Conservation (phyloP, 2,329 filamentous ascomycete species). For the Paramyrothecium roridum region DNA sequence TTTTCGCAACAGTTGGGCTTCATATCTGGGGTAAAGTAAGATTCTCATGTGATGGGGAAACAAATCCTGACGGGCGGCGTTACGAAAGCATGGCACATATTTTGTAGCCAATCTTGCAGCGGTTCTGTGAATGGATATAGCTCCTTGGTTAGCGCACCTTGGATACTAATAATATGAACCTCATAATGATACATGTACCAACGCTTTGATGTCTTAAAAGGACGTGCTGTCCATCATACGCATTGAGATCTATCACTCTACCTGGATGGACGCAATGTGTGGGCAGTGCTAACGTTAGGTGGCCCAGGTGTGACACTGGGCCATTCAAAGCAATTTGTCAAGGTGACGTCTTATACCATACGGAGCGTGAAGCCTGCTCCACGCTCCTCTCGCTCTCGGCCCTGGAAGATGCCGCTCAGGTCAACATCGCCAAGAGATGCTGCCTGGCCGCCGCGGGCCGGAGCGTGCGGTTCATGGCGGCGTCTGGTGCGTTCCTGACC, state of each 20-base stretch:
- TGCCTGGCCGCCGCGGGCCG: slow-evolving; percentile 72
- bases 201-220: too few relatives aligned
- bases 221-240: too few relatives aligned
- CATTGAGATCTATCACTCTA: too few relatives aligned
- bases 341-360: slow-evolving; percentile 40
- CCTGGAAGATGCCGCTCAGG: slow-evolving; percentile 69
- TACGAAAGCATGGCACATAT: neutral
- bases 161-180: slow-evolving; percentile 7
- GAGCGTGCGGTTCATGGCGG: slow-evolving; percentile 73
- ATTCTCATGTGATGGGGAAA: slow-evolving; percentile 11
- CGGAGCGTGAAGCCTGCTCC: slow-evolving; percentile 66
- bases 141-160: neutral
- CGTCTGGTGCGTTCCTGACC: slow-evolving; percentile 76
- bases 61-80: slow-evolving; percentile 10
- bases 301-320: neutral
- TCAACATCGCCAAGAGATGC: slow-evolving; percentile 55
- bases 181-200: slow-evolving; percentile 8
- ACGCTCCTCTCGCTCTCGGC: slow-evolving; percentile 60
- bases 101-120: neutral
- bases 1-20: slow-evolving; percentile 7
- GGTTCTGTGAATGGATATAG: neutral
- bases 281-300: neutral
- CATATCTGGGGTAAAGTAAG: slow-evolving; percentile 4
- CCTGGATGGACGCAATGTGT: too few relatives aligned
- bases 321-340: too few relatives aligned